A percentile compares a stretch with the other conserved stretches of the same genome.
These are phyloP conservation scores for Cutaneotrichosporon cavernicola DNA, from an alignment of 1,284 basidiomycete genomes.

Conservation along the genomic window DNA sequence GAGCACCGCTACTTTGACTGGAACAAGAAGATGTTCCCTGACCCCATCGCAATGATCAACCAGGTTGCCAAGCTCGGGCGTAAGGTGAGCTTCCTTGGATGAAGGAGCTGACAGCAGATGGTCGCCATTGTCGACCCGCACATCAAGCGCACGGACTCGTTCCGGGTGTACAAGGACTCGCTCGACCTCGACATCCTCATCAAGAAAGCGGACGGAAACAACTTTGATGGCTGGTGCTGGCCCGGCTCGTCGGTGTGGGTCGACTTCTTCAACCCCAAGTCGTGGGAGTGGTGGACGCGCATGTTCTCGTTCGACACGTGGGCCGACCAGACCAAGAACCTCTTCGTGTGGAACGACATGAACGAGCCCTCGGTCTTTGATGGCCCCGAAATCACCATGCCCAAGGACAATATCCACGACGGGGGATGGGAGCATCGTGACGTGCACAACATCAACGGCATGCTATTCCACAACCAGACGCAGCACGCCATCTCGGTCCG, in stretches of 20 bases:
- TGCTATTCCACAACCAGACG: constrained; percentile 71
- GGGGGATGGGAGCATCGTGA: constrained; percentile 96
- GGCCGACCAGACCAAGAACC: constrained; percentile 64
- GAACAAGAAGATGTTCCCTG: constrained; percentile 87
- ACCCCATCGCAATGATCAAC: constrained; percentile 89
- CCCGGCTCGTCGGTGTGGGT: constrained; percentile 92
- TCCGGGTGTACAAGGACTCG: constrained; percentile 83
- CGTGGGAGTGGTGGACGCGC: constrained; percentile 87
- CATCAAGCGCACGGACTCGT: constrained; percentile 75
- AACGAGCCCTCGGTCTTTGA: constrained; percentile 99
- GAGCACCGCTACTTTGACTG: constrained; percentile 98
- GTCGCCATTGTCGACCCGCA: constrained; percentile 97
- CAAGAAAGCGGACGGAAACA: constrained; percentile 74
- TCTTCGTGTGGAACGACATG: constrained; percentile 99
- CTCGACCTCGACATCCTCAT: constrained; percentile 76
- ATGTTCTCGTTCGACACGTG: constrained; percentile 69
- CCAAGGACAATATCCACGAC: constrained; percentile 86
- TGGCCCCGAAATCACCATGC: constrained; percentile 97
- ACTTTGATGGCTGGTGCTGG: constrained; percentile 99
- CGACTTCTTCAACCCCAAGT: constrained; percentile 90
- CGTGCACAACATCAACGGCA: constrained; percentile 59
- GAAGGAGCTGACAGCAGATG: constrained; percentile 61
- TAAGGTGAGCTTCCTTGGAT: constrained; percentile 61
- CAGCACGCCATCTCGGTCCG: constrained; percentile 76
- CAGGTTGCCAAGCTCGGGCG: constrained; percentile 80